Base-by-base conservation (phyloP, 768 basidiomycete species). In the Aureoboletus auriporus region DNA sequence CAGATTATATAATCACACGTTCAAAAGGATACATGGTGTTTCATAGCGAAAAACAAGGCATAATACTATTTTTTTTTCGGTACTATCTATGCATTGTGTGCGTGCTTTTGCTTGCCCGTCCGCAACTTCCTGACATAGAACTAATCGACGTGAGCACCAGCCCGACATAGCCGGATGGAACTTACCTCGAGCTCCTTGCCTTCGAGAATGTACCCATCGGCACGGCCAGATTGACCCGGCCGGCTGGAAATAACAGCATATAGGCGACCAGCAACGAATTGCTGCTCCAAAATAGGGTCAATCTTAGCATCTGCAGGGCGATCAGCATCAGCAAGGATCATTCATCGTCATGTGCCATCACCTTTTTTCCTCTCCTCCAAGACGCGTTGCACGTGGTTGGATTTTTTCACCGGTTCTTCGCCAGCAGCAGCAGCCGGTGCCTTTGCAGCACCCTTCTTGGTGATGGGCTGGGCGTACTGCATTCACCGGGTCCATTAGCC, bases 181-280 rank as follows among this genome's bases (percentile, higher is more conserved):
- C 79, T 43, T 56, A 95, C 93, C 81, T 98, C 94, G 47, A 98
- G 84, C 71, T 99, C 96, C 75, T 91, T 93, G 65, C 96, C 96
- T 78, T 99, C 96, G 46, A 99, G 83, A 55, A 99, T 76, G 74
- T 98, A 97, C 44, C 96, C 96, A 69, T 99, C 96, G 49, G 88
- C 84, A 57, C 96, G 93, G 27, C 96, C 96, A 47, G 84, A 89
- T 71, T 99, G 96, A 35, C 96, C 96, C 48, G 96, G 96, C 69
- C 96, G 85, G 70, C 91, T 94, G 51, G 93, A 84, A 70, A 99
- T 87, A 60, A 76, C 64, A 56, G 96, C 96, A 67, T 97, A 94
- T 55, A 99, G 80, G 71, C 96, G 93, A 70, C 96, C 93, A 66
- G 93, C 90, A 61, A 83, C 78, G 64, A 97, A 96, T 65, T 95